Percentiles rank a stretch among this genome's conserved stretches.
Evolutionary conservation across 495 filamentous ascomycete species (phyloP).

Genomic region (Aspergillus cavernicola): DNA sequence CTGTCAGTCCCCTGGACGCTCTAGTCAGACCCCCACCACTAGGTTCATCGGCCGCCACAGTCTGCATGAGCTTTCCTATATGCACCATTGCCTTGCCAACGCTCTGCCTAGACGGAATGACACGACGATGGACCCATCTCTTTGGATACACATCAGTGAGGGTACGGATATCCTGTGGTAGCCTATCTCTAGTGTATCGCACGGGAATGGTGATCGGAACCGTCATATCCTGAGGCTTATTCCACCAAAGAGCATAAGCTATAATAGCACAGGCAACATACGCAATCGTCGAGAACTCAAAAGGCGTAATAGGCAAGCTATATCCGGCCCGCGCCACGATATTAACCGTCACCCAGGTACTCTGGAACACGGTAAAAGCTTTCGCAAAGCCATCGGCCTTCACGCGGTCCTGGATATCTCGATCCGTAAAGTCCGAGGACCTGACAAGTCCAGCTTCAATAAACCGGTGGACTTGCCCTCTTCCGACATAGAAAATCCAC

Average conservation of each 20-base stretch:
- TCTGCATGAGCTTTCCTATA: background rate
- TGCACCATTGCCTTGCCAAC: background rate
- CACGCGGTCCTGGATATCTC: slow-evolving; percentile 5
- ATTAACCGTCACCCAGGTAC: slow-evolving; percentile 7
- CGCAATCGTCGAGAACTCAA: slow-evolving; percentile 8
- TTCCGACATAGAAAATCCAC: slow-evolving; percentile 9
- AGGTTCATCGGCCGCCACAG: background rate
- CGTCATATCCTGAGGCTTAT: slow-evolving; percentile 11
- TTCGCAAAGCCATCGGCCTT: slow-evolving; percentile 7
- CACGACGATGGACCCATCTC: background rate
- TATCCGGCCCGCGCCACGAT: background rate
- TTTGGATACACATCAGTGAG: background rate
- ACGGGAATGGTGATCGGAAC: background rate
- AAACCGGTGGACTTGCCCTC: slow-evolving; percentile 1
- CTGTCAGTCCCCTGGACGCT: background rate
- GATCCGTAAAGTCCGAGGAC: slow-evolving; percentile 3
- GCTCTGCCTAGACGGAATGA: background rate
- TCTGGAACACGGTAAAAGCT: slow-evolving; percentile 3
- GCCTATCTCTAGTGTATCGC: background rate
- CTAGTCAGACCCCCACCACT: background rate
- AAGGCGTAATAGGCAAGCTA: background rate
- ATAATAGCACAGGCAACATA: slow-evolving; percentile 6
- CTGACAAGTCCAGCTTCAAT: background rate
- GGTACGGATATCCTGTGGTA: background rate
- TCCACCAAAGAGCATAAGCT: slow-evolving; percentile 4